phyloP scores from a whole-genome alignment of 176 grass and related monocot species.

The Rhynchospora tenuis region DNA sequence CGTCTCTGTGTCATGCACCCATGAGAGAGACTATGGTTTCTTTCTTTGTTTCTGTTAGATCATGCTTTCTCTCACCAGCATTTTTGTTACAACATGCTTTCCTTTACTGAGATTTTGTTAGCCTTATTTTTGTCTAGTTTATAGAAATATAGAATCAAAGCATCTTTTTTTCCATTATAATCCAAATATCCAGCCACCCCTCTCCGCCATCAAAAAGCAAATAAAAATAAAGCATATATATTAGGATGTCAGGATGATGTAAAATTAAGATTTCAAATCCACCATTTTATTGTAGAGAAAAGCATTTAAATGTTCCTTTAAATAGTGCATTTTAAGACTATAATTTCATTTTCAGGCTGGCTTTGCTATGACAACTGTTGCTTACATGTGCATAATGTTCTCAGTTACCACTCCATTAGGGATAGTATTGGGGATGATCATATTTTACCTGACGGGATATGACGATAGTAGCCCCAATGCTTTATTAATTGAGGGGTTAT shows the following conservation, averaged over 20 bases:
- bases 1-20: conserved; percentile 10
- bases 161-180: not conserved
- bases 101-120: not conserved
- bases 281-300: not conserved
- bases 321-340: not conserved
- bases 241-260: not conserved
- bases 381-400: conserved; percentile 98
- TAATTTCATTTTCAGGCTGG: conserved; percentile 63
- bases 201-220: not conserved
- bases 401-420: conserved; percentile 82
- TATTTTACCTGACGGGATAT: conserved; percentile 92
- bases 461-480: conserved; percentile 87
- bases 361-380: conserved; percentile 65
- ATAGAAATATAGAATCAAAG: not conserved
- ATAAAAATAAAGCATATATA: not conserved
- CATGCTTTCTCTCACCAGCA: not conserved
- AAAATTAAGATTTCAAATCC: not conserved
- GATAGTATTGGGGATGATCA: conserved; percentile 81
- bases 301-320: not conserved
- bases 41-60: not conserved
- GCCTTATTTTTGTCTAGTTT: not conserved
- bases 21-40: not conserved
- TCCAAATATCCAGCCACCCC: not conserved
- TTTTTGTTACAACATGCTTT: conserved; percentile 8
- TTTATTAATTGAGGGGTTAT: conserved; percentile 79